Evolutionary conservation across 805 yeast species (phyloP).

Genomic region (Saccharomycopsis sp.): DNA sequence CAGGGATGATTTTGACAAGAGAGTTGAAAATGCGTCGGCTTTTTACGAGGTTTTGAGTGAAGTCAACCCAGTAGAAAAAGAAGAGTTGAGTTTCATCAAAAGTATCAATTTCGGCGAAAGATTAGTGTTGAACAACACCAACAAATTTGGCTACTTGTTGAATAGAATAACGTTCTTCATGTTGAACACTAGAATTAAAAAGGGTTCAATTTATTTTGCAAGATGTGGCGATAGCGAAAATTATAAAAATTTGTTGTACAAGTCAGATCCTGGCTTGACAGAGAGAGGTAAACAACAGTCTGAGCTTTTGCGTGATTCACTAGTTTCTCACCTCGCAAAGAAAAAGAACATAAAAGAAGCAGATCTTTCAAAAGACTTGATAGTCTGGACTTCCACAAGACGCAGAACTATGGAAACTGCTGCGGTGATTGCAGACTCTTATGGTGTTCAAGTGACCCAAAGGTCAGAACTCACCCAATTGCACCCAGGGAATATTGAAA

Average conservation of each 20-base stretch:
- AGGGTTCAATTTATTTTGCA: slow-evolving; percentile 90
- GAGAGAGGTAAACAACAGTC: slow-evolving; percentile 67
- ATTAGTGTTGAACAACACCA: slow-evolving; percentile 67
- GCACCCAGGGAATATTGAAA: slow-evolving; percentile 83
- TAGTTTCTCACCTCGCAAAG: slow-evolving; percentile 31
- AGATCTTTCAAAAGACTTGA: slow-evolving; percentile 30
- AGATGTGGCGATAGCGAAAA: slow-evolving; percentile 54
- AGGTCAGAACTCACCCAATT: slow-evolving; percentile 78
- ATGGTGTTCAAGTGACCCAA: slow-evolving; percentile 58
- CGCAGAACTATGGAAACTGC: slow-evolving; percentile 77
- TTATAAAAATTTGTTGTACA: slow-evolving; percentile 45
- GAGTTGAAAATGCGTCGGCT: slow-evolving; percentile 60
- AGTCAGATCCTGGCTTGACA: slow-evolving; percentile 75
- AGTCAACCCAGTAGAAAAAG: slow-evolving; percentile 26
- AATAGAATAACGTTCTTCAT: slow-evolving; percentile 87
- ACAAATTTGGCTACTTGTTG: slow-evolving; percentile 80
- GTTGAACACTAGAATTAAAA: slow-evolving; percentile 81
- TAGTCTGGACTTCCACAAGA: slow-evolving; percentile 94
- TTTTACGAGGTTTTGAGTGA: slow-evolving; percentile 44
- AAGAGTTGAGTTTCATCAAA: slow-evolving; percentile 65
- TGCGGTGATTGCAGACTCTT: slow-evolving; percentile 46
- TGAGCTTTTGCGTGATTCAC: slow-evolving; percentile 47
- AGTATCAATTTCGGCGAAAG: slow-evolving; percentile 86
- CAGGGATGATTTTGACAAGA: slow-evolving; percentile 61
- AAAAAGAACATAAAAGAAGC: slow-evolving; percentile 27